These are phyloP conservation scores for Ormosia semicastrata DNA, from an alignment of 306 rosid genomes.

Conservation along the genomic window DNA sequence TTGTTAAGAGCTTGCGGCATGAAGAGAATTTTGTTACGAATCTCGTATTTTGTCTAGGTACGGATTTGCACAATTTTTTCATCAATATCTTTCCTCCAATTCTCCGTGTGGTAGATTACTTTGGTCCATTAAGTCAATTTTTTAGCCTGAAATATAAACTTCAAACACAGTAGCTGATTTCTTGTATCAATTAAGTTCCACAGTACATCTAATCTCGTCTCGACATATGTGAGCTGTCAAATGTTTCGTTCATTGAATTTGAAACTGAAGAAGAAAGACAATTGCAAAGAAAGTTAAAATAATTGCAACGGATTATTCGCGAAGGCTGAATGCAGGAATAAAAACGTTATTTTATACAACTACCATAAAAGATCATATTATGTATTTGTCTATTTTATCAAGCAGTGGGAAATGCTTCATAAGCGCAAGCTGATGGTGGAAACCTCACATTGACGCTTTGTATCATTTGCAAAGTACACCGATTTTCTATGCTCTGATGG, in stretches of 20 bases:
- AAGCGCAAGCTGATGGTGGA: neutral
- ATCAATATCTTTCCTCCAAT: neutral
- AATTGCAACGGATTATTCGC: neutral
- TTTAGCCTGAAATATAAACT: neutral
- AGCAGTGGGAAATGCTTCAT: neutral
- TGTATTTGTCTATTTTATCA: neutral
- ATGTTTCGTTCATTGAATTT: neutral
- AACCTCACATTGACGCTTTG: neutral
- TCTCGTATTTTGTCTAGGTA: neutral
- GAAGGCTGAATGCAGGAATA: neutral
- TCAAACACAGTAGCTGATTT: neutral
- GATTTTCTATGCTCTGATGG: neutral
- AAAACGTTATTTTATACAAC: constrained; percentile 8
- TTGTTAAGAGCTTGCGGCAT: constrained; percentile 19
- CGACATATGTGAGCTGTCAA: neutral
- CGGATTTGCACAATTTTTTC: neutral
- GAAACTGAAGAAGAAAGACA: neutral
- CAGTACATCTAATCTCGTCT: neutral
- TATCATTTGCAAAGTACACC: neutral
- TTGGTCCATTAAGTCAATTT: neutral
- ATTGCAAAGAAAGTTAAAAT: neutral
- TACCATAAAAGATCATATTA: neutral
- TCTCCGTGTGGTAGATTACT: neutral
- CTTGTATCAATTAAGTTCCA: neutral
- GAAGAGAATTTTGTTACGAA: neutral